These are phyloP conservation scores for Cladosporium sp. DNA, from an alignment of 2,329 filamentous ascomycete species.

Conservation along the genomic window DNA sequence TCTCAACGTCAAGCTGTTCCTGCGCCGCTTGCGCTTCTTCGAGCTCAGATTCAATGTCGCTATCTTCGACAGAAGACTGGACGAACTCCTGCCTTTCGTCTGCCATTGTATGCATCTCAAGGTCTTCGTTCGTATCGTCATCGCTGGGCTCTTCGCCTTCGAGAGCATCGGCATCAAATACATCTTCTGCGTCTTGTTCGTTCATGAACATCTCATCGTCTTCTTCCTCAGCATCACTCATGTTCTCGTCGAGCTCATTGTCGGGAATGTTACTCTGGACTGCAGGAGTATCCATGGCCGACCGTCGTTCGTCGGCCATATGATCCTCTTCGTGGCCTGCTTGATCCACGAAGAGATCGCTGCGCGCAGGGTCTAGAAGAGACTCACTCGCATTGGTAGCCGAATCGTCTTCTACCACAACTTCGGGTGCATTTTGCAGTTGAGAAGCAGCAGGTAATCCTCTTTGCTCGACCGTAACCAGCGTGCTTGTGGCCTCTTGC, in stretches of 20 bases:
- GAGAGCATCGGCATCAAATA: slow-evolving; percentile 8
- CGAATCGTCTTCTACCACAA: too few relatives aligned
- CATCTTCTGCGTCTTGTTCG: slow-evolving; percentile 18
- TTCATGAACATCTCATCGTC: slow-evolving; percentile 11
- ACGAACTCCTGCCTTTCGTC: slow-evolving; percentile 9
- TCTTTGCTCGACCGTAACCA: too few relatives aligned
- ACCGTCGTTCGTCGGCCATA: too few relatives aligned
- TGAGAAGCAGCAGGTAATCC: too few relatives aligned
- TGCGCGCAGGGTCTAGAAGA: too few relatives aligned
- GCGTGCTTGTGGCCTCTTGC: background rate
- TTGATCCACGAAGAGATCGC: background rate
- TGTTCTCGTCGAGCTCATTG: background rate
- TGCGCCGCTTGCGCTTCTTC: background rate
- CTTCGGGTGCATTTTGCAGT: too few relatives aligned
- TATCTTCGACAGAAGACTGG: slow-evolving; percentile 12
- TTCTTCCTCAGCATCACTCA: background rate
- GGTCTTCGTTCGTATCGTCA: slow-evolving; percentile 1
- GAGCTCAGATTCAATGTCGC: slow-evolving; percentile 10
- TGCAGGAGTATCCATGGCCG: too few relatives aligned
- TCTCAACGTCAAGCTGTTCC: background rate
- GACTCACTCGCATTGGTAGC: too few relatives aligned
- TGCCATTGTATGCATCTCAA: background rate
- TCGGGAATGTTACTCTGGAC: background rate
- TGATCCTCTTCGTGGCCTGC: background rate
- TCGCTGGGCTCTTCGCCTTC: slow-evolving; percentile 12